These are phyloP conservation scores for Gynandropsis gynandra DNA, from an alignment of 345 rosid genomes.

Conservation along the genomic window DNA sequence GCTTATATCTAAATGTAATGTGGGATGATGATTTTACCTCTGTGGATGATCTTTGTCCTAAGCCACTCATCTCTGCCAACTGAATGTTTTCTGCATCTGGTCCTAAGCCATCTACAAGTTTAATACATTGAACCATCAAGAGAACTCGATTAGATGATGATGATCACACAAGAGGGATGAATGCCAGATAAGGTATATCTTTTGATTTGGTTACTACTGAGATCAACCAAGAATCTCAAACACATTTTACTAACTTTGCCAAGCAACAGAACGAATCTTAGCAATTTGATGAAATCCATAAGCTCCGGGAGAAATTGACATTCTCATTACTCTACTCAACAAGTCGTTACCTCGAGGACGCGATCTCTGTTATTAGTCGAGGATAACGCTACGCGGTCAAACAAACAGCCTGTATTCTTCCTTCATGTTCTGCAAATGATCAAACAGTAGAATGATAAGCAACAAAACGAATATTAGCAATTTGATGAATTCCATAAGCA, in stretches of 20 bases:
- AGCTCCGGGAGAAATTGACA: too few species aligned
- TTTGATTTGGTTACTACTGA: too few species aligned
- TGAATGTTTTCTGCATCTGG: constrained; percentile 66
- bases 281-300: too few species aligned
- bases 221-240: constrained; percentile 3
- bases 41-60: too few species aligned
- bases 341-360: constrained; percentile 46
- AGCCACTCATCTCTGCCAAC: constrained; percentile 52
- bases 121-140: constrained; percentile 76
- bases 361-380: constrained; percentile 68
- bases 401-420: constrained; percentile 85
- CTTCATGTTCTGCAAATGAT: constrained; percentile 52
- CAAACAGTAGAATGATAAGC: background rate
- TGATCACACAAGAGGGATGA: constrained; percentile 39
- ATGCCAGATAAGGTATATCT: background rate
- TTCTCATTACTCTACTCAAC: constrained; percentile 57
- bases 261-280: background rate
- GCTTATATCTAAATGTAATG: too few species aligned
- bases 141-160: constrained; percentile 83
- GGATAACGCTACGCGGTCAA: constrained; percentile 80
- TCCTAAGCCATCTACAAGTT: constrained; percentile 78
- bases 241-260: background rate
- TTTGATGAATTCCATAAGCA: too few species aligned
- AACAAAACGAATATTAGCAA: constrained; percentile 5
- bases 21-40: too few species aligned